phyloP scores from a whole-genome alignment of 805 yeast genomes.

The Nakazawaea populi region DNA sequence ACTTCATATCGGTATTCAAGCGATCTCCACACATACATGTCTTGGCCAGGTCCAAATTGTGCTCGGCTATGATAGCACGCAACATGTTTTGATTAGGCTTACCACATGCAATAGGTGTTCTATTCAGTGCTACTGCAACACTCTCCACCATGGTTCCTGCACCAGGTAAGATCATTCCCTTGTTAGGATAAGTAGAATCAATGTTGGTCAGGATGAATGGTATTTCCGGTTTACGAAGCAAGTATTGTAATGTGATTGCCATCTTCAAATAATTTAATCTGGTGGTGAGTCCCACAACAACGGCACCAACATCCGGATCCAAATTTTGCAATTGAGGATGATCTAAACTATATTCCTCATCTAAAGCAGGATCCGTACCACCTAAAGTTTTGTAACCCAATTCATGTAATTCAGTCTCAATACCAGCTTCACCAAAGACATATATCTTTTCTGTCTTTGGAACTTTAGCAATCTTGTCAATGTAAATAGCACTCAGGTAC shows the following conservation, averaged over 20 bases:
- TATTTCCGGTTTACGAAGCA: slow-evolving; percentile 51
- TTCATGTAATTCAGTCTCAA: slow-evolving; percentile 68
- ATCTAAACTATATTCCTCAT: slow-evolving; percentile 48
- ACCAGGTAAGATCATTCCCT: slow-evolving; percentile 84
- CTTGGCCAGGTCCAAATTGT: slow-evolving; percentile 45
- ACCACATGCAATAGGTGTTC: slow-evolving; percentile 87
- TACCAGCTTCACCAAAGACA: slow-evolving; percentile 86
- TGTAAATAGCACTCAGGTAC: slow-evolving; percentile 84
- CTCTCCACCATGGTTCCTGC: slow-evolving; percentile 90
- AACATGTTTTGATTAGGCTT: slow-evolving; percentile 89
- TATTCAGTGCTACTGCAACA: slow-evolving; percentile 67
- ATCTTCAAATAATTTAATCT: slow-evolving; percentile 76
- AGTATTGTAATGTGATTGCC: slow-evolving; percentile 76
- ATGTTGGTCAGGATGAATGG: slow-evolving; percentile 89
- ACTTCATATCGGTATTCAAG: slow-evolving; percentile 89
- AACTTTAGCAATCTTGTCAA: slow-evolving; percentile 67
- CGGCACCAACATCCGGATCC: slow-evolving; percentile 79
- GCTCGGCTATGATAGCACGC: slow-evolving; percentile 74
- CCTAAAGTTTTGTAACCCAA: slow-evolving; percentile 76
- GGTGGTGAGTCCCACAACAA: slow-evolving; percentile 80
- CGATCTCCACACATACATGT: slow-evolving; percentile 96
- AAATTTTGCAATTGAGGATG: slow-evolving; percentile 44
- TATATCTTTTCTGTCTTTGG: slow-evolving; percentile 76
- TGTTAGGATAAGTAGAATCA: slow-evolving; percentile 90
- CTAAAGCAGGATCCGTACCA: slow-evolving; percentile 67